phyloP scores from a whole-genome alignment of 1,284 basidiomycete species.

The Pseudozyma hubeiensis region DNA sequence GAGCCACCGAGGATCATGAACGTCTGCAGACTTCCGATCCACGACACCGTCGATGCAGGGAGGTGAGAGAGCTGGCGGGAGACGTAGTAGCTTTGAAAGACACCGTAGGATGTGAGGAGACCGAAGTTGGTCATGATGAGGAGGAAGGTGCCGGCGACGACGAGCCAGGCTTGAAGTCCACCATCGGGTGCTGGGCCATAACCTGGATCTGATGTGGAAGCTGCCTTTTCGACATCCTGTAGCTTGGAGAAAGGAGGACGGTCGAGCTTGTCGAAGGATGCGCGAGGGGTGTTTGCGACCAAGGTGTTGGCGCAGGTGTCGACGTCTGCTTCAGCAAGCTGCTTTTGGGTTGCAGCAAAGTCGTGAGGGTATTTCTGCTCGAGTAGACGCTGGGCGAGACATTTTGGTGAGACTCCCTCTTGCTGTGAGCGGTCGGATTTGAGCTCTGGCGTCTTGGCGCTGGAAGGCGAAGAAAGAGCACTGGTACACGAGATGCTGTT shows the following conservation, averaged over 20 bases:
- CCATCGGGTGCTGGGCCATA: constrained; percentile 38
- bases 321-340: constrained; percentile 3
- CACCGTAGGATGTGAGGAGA: constrained; percentile 48
- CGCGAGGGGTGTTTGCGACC: constrained; percentile 37
- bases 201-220: background rate
- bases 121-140: constrained; percentile 56
- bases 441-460: background rate
- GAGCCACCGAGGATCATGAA: constrained; percentile 44
- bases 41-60: constrained; percentile 29
- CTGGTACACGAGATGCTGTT: constrained; percentile 30
- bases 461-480: constrained; percentile 1
- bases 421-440: constrained; percentile 4
- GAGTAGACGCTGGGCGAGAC: constrained; percentile 38
- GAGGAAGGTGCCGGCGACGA: constrained; percentile 42
- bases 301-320: constrained; percentile 33
- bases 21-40: constrained; percentile 49
- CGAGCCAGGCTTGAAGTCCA: constrained; percentile 45
- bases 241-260: constrained; percentile 2
- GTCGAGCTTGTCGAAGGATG: constrained; percentile 33
- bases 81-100: constrained; percentile 45
- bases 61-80: constrained; percentile 34
- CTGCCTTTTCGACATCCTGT: constrained; percentile 17
- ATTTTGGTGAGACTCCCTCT: constrained; percentile 36
- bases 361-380: constrained; percentile 24
- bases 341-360: background rate